A percentile compares a stretch with the other conserved stretches of the same genome.
Evolutionary conservation across 2,329 filamentous ascomycete species (phyloP).

Genomic region (Achaetomium macrosporum): DNA sequence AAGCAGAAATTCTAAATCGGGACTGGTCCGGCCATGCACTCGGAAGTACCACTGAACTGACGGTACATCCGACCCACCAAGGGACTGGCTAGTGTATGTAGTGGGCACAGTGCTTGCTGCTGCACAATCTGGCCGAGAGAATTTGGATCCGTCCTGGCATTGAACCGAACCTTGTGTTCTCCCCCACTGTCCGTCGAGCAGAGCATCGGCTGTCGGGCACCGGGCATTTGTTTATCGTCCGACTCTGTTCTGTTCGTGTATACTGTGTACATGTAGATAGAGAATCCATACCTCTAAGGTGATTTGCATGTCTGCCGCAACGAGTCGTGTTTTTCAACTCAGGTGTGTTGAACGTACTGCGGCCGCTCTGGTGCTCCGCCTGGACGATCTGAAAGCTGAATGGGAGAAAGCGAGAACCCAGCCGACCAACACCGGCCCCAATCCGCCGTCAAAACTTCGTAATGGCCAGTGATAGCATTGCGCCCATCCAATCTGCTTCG

Average conservation of each 20-base stretch:
- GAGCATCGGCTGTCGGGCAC: too few relatives aligned
- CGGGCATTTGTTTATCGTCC: not conserved
- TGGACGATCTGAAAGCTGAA: not conserved
- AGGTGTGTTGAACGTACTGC: too few relatives aligned
- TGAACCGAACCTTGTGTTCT: not conserved
- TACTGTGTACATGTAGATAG: too few relatives aligned
- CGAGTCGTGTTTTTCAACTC: not conserved
- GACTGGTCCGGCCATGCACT: constrained; percentile 24
- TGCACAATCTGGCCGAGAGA: constrained; percentile 7
- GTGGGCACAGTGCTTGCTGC: constrained; percentile 6
- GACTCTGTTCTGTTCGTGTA: not conserved
- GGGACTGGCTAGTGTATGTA: not conserved
- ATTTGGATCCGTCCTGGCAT: not conserved
- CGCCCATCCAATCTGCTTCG: constrained; percentile 13
- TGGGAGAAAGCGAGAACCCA: not conserved
- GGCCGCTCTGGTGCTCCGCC: not conserved
- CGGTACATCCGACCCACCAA: constrained; percentile 20
- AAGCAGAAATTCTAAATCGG: constrained; percentile 35
- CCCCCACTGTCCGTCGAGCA: not conserved
- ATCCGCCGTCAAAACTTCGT: constrained; percentile 7
- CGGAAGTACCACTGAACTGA: constrained; percentile 24
- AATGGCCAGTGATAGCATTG: constrained; percentile 14
- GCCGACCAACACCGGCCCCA: not conserved
- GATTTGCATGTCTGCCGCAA: too few relatives aligned
- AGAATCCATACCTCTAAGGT: too few relatives aligned